A percentile compares a stretch with the other conserved stretches of the same genome.
phyloP scores from a whole-genome alignment of 257 asterid species.

The Solanum peruvianum region DNA sequence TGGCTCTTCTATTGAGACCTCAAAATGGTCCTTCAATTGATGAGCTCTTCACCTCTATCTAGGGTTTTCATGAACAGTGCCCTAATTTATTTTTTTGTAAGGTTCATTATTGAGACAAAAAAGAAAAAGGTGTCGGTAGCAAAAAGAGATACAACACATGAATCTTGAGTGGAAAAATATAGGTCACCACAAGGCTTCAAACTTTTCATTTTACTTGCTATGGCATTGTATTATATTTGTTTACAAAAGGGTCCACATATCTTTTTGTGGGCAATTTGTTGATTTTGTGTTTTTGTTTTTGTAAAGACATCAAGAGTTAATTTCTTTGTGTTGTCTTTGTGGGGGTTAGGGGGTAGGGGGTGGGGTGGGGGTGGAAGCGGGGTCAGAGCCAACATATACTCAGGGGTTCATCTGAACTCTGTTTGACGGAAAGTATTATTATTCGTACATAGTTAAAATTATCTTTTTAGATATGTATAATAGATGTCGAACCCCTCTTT shows the following conservation, averaged over 20 bases:
- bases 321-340: not conserved
- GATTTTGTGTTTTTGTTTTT: not conserved
- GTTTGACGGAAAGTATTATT: not conserved
- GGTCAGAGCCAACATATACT: not conserved
- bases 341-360: not conserved
- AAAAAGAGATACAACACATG: not conserved
- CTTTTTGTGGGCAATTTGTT: not conserved
- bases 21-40: not conserved
- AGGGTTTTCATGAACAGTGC: not conserved
- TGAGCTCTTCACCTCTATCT: not conserved
- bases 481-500: not conserved
- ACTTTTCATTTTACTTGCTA: not conserved
- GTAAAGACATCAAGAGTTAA: not conserved
- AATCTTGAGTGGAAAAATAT: not conserved
- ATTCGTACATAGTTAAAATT: too few species aligned
- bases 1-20: not conserved
- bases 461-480: too few species aligned
- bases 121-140: slow-evolving; percentile 45
- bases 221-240: not conserved
- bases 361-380: not conserved
- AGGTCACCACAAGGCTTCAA: not conserved
- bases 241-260: slow-evolving; percentile 7
- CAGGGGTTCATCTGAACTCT: not conserved
- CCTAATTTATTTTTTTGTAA: not conserved
- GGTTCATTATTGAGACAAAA: not conserved